These are phyloP conservation scores for Colletotrichum falcatum DNA, from an alignment of 2,329 filamentous ascomycete species.

Conservation along the genomic window DNA sequence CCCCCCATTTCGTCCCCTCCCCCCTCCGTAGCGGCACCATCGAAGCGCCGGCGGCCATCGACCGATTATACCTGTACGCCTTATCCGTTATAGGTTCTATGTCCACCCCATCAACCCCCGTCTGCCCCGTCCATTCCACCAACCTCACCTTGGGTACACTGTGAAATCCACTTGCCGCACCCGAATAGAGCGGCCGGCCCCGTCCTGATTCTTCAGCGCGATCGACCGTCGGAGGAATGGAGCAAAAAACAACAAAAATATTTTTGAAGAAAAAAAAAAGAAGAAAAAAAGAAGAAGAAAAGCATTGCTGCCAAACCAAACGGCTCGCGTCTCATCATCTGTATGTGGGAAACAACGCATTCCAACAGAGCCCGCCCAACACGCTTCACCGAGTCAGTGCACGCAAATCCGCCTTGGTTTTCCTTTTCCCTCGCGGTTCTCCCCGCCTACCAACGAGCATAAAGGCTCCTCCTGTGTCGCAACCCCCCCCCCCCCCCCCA, in stretches of 20 bases:
- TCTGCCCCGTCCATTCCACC: not conserved
- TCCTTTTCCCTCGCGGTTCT: not conserved
- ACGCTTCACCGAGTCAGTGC: constrained; percentile 3
- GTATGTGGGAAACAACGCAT: not conserved
- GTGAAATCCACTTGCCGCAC: not conserved
- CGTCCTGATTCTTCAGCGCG: not conserved
- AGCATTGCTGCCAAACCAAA: constrained; percentile 9
- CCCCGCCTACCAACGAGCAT: not conserved
- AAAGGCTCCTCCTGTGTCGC: not conserved
- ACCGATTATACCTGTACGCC: not conserved
- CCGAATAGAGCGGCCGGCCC: not conserved
- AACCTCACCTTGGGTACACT: not conserved
- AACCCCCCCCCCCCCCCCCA: not conserved
- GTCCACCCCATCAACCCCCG: no score
- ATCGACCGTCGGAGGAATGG: not conserved
- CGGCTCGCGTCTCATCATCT: not conserved
- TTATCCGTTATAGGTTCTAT: not conserved
- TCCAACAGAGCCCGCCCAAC: not conserved
- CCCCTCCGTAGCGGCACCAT: not conserved
- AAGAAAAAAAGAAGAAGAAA: no score
- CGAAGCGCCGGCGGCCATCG: constrained; percentile 7
- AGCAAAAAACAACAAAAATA: not conserved
- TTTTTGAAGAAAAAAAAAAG: no score
- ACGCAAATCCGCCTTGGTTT: not conserved
- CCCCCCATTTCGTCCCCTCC: not conserved